phyloP scores from a whole-genome alignment of 2,329 filamentous ascomycete species.

The Chrysoporthe puriensis region DNA sequence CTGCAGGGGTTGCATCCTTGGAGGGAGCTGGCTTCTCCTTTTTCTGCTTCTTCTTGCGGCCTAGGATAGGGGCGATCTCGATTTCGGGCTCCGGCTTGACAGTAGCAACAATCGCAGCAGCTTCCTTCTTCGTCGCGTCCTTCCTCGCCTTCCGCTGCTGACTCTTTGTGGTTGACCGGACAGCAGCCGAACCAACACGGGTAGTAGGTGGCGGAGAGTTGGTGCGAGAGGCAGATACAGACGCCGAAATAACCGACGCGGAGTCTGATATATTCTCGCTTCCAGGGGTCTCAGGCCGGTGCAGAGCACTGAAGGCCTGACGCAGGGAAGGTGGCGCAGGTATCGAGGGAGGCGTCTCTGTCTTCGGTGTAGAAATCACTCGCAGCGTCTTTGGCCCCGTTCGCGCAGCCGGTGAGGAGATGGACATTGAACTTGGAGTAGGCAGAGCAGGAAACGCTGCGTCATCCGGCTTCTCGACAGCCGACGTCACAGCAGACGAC shows the following conservation, averaged over 20 bases:
- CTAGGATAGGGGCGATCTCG: slow-evolving; percentile 72
- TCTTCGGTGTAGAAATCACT: slow-evolving; percentile 69
- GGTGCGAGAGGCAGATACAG: slow-evolving; percentile 68
- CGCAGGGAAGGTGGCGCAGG: slow-evolving; percentile 46
- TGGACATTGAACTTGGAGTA: slow-evolving; percentile 50
- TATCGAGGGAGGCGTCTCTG: slow-evolving; percentile 53
- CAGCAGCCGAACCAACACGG: slow-evolving; percentile 69
- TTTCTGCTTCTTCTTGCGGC: slow-evolving; percentile 84
- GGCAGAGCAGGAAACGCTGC: slow-evolving; percentile 57
- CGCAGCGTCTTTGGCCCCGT: slow-evolving; percentile 66
- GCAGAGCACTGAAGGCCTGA: slow-evolving; percentile 44
- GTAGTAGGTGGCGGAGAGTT: slow-evolving; percentile 67
- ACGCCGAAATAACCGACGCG: slow-evolving; percentile 73
- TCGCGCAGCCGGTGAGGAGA: slow-evolving; percentile 56
- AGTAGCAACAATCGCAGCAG: slow-evolving; percentile 54
- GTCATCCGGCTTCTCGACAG: slow-evolving; percentile 40
- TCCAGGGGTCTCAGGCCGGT: slow-evolving; percentile 73
- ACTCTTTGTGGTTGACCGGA: slow-evolving; percentile 74
- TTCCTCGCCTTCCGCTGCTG: slow-evolving; percentile 78
- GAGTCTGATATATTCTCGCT: slow-evolving; percentile 74
- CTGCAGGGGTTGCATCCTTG: slow-evolving; percentile 30
- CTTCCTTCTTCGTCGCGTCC: slow-evolving; percentile 68
- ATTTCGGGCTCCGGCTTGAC: slow-evolving; percentile 54
- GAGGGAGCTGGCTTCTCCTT: slow-evolving; percentile 60
- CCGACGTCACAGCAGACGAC: slow-evolving; percentile 33